phyloP scores from a whole-genome alignment of 495 filamentous ascomycete species.

The Aspergillus homomorphus region DNA sequence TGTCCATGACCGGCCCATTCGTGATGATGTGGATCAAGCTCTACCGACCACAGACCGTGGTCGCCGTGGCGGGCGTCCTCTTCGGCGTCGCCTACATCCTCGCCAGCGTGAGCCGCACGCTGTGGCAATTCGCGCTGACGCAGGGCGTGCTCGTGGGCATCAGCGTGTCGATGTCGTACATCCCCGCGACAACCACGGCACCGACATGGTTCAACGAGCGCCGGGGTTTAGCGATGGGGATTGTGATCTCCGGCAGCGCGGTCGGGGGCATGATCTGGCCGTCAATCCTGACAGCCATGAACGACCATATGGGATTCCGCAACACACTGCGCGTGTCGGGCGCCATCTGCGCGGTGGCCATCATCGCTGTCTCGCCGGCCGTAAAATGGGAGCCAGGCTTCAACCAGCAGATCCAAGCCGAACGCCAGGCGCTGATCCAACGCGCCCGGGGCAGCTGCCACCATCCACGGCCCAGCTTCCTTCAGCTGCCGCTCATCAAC shows the following conservation, averaged over 20 bases:
- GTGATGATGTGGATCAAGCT: slow-evolving; percentile 35
- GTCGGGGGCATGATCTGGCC: slow-evolving; percentile 38
- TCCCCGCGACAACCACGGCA: slow-evolving; percentile 36
- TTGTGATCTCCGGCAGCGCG: slow-evolving; percentile 35
- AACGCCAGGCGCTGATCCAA: slow-evolving; percentile 5
- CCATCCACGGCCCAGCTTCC: slow-evolving; percentile 10
- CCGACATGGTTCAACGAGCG: slow-evolving; percentile 34
- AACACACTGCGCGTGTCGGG: slow-evolving; percentile 39
- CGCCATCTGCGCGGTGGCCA: slow-evolving; percentile 29
- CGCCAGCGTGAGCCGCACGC: slow-evolving; percentile 32
- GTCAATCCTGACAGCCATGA: slow-evolving; percentile 27
- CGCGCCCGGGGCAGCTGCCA: too few relatives aligned
- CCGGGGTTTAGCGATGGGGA: slow-evolving; percentile 40
- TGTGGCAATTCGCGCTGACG: slow-evolving; percentile 43
- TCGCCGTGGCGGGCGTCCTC: slow-evolving; percentile 28
- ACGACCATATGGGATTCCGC: slow-evolving; percentile 33
- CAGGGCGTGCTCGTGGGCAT: slow-evolving; percentile 38
- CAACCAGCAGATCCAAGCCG: slow-evolving; percentile 19
- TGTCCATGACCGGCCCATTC: slow-evolving; percentile 44
- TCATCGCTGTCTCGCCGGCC: slow-evolving; percentile 19
- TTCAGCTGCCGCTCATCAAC: slow-evolving; percentile 29
- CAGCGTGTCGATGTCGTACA: slow-evolving; percentile 38
- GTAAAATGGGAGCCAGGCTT: slow-evolving; percentile 31
- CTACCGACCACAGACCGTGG: slow-evolving; percentile 33
- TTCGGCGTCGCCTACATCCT: slow-evolving; percentile 27